These are phyloP conservation scores for Macadamia tetraphylla DNA, from an alignment of 164 flowering plant species.

Conservation along the genomic window DNA sequence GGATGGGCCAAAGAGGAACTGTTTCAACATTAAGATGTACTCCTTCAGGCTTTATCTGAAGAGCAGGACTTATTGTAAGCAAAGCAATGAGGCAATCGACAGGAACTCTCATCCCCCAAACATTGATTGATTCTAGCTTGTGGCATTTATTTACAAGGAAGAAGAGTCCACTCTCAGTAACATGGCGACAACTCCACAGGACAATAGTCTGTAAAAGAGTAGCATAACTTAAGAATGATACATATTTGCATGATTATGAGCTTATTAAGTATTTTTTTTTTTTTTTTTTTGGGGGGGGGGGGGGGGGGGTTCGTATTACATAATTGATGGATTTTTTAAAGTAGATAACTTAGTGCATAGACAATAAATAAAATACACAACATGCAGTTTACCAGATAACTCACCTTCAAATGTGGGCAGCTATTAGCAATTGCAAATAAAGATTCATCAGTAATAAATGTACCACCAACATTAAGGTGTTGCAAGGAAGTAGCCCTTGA, in stretches of 20 bases:
- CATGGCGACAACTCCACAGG: constrained; percentile 94
- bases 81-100: constrained; percentile 59
- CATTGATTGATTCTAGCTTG: constrained; percentile 68
- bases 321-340: too few relatives aligned
- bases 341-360: background rate
- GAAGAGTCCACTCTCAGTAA: constrained; percentile 74
- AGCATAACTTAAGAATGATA: background rate
- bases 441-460: constrained; percentile 90
- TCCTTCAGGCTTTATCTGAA: constrained; percentile 58
- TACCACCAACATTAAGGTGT: constrained; percentile 86
- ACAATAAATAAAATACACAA: background rate
- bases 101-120: constrained; percentile 85
- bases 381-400: background rate
- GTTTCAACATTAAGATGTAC: constrained; percentile 27
- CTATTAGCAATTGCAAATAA: constrained; percentile 66
- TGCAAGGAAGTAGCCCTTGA: constrained; percentile 57
- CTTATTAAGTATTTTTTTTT: too few relatives aligned
- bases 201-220: constrained; percentile 48
- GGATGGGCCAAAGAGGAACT: constrained; percentile 29
- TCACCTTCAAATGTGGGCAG: constrained; percentile 80
- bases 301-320: too few relatives aligned
- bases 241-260: too few relatives aligned
- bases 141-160: constrained; percentile 65
- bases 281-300: too few relatives aligned
- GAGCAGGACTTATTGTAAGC: constrained; percentile 69